Conservation (phyloP, 345 rosid genomes). For the Acer saccharum region DNA sequence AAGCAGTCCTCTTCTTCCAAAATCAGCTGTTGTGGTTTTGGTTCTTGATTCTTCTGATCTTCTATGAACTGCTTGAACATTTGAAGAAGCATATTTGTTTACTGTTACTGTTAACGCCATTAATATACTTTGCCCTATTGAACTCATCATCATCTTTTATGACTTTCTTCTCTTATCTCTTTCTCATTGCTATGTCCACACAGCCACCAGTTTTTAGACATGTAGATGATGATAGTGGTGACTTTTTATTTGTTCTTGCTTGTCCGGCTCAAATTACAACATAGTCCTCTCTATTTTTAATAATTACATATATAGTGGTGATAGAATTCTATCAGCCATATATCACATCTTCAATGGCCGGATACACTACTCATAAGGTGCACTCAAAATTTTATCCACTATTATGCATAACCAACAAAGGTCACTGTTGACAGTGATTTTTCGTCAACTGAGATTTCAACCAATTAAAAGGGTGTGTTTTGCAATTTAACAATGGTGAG, state of each 20-base stretch:
- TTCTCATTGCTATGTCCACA: background rate
- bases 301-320: background rate
- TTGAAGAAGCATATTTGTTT: conserved; percentile 82
- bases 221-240: conserved; percentile 11
- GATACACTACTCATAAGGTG: no score
- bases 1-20: conserved; percentile 61
- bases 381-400: no score
- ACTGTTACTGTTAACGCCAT: conserved; percentile 94
- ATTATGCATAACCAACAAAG: no score
- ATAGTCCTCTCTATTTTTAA: background rate
- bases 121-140: conserved; percentile 73
- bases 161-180: conserved; percentile 9
- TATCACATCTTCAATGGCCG: no score
- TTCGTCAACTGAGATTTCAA: no score
- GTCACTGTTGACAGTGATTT: no score
- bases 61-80: conserved; percentile 66
- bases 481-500: no score
- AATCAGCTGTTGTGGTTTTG: conserved; percentile 23
- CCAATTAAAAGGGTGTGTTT: no score
- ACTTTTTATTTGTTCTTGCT: background rate
- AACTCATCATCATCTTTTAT: conserved; percentile 30
- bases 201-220: conserved; percentile 24
- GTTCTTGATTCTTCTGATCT: conserved; percentile 33
- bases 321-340: no score
- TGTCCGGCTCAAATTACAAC: conserved; percentile 10